phyloP scores from a whole-genome alignment of 1,139 yeast genomes.

The Kodamaea arcana region DNA sequence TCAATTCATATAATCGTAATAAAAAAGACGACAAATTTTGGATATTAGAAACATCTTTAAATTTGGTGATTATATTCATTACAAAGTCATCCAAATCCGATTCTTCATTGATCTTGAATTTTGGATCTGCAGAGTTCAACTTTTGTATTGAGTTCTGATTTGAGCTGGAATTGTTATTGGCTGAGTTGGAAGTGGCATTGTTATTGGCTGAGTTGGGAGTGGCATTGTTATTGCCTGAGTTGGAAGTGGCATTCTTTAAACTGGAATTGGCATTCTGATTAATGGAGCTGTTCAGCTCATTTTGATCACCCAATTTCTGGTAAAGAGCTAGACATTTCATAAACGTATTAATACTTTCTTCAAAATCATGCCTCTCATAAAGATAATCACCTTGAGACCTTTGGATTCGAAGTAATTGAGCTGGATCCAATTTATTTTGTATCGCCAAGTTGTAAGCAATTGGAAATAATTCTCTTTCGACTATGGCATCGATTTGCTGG shows the following conservation, averaged over 20 bases:
- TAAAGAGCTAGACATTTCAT: conserved; percentile 37
- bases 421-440: conserved; percentile 36
- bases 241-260: neutral
- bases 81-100: conserved; percentile 49
- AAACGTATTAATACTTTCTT: conserved; percentile 69
- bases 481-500: conserved; percentile 66
- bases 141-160: conserved; percentile 4
- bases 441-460: conserved; percentile 71
- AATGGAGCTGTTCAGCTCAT: neutral
- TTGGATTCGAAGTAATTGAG: conserved; percentile 49
- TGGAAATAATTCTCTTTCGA: conserved; percentile 66
- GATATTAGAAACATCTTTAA: conserved; percentile 80
- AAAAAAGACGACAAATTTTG: conserved; percentile 62
- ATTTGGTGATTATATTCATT: conserved; percentile 75
- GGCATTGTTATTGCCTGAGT: conserved; percentile 6
- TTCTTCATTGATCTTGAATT: conserved; percentile 7
- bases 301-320: conserved; percentile 10
- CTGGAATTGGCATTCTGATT: no score
- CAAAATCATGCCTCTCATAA: conserved; percentile 60
- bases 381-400: conserved; percentile 68
- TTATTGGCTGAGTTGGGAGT: no score
- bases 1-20: conserved; percentile 48
- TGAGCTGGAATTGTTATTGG: no score
- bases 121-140: no score
- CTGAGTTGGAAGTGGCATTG: no score